Percentiles rank a stretch among this genome's conserved stretches.
These are phyloP conservation scores for Bothriochloa decipiens DNA, from an alignment of 176 grass and related monocot species.

Conservation along the genomic window DNA sequence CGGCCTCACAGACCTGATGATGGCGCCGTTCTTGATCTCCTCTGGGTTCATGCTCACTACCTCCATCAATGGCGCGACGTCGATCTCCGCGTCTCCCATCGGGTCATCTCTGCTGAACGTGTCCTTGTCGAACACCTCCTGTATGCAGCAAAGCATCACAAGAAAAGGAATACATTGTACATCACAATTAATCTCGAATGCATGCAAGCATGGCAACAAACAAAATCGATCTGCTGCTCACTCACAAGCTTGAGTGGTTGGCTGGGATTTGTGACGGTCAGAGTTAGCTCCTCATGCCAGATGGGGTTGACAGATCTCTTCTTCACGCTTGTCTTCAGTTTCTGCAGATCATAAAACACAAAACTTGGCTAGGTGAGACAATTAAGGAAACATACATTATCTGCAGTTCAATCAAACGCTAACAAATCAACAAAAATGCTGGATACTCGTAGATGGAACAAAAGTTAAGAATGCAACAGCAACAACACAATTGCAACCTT, in stretches of 20 bases:
- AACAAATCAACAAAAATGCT: not conserved
- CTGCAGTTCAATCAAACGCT: not conserved
- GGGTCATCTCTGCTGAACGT: slow-evolving; percentile 67
- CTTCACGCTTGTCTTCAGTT: slow-evolving; percentile 77
- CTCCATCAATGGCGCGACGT: slow-evolving; percentile 43
- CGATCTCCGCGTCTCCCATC: slow-evolving; percentile 68
- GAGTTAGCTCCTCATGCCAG: slow-evolving; percentile 69
- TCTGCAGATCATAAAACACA: slow-evolving; percentile 33
- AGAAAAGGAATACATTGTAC: too few relatives aligned
- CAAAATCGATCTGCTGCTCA: not conserved
- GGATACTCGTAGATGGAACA: not conserved
- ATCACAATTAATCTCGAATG: not conserved
- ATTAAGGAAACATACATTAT: not conserved
- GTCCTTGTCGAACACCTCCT: slow-evolving; percentile 71
- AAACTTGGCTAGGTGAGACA: not conserved
- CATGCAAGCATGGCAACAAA: not conserved
- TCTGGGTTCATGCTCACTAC: slow-evolving; percentile 32
- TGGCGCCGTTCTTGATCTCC: slow-evolving; percentile 32
- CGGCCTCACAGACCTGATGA: slow-evolving; percentile 23
- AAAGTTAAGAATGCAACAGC: not conserved
- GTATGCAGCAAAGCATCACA: too few relatives aligned
- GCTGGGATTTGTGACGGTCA: slow-evolving; percentile 43
- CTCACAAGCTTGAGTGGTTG: slow-evolving; percentile 60
- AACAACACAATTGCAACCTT: slow-evolving; percentile 49
- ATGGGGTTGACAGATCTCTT: slow-evolving; percentile 70